A percentile compares a stretch with the other conserved stretches of the same genome.
phyloP scores from a whole-genome alignment of 305 asterid genomes.

The Salvia sclarea region DNA sequence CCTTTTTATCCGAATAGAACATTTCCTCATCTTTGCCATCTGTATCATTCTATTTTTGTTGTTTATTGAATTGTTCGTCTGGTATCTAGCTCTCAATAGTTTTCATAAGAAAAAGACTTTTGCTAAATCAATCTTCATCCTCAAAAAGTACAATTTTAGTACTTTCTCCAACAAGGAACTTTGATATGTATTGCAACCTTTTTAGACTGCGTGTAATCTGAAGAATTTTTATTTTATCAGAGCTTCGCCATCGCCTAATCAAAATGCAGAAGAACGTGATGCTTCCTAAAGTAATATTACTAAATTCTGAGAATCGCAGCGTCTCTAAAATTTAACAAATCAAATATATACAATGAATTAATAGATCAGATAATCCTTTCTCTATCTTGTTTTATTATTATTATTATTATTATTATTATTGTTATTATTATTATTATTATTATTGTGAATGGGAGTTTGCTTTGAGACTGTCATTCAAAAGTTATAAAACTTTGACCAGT shows the following conservation, averaged over 20 bases:
- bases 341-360: slow-evolving; percentile 10
- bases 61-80: slow-evolving; percentile 15
- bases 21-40: slow-evolving; percentile 31
- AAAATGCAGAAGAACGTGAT: slow-evolving; percentile 33
- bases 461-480: neutral
- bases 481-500: slow-evolving; percentile 22
- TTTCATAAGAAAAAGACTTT: slow-evolving; percentile 1
- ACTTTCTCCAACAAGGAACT: slow-evolving; percentile 27
- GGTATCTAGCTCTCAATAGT: slow-evolving; percentile 22
- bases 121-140: slow-evolving; percentile 16
- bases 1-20: slow-evolving; percentile 43
- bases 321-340: neutral
- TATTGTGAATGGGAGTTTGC: slow-evolving; percentile 11
- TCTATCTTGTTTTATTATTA: neutral
- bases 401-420: too few relatives aligned
- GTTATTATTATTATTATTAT: too few relatives aligned
- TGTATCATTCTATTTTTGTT: slow-evolving; percentile 33
- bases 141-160: slow-evolving; percentile 36
- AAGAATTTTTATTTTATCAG: neutral
- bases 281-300: slow-evolving; percentile 7
- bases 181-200: slow-evolving; percentile 9
- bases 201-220: neutral
- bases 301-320: neutral
- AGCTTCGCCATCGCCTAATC: slow-evolving; percentile 20
- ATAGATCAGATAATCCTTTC: slow-evolving; percentile 26